These are phyloP conservation scores for Aspergillus fijiensis DNA, from an alignment of 2,329 filamentous ascomycete species.

Conservation along the genomic window DNA sequence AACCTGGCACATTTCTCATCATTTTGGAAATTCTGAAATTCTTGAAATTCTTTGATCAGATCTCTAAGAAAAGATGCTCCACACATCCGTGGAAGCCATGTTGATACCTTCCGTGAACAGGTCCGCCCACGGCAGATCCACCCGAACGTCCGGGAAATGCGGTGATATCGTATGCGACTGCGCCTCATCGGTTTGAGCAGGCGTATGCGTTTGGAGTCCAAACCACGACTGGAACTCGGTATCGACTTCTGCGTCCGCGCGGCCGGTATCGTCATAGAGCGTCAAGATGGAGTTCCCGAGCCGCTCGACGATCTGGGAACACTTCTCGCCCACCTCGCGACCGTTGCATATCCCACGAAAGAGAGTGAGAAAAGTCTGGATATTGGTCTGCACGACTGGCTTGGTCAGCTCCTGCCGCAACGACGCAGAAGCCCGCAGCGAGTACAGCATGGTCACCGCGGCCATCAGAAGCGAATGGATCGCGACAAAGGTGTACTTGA, in stretches of 20 bases:
- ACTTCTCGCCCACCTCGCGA: conserved; percentile 19
- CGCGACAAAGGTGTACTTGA: conserved; percentile 30
- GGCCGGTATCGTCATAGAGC: conserved; percentile 14
- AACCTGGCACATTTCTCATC: too few species aligned
- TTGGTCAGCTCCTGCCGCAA: conserved; percentile 13
- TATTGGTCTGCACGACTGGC: conserved; percentile 13
- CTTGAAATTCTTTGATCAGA: too few species aligned
- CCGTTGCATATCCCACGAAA: conserved; percentile 15
- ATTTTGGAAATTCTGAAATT: too few species aligned
- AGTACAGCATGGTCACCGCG: conserved; percentile 29
- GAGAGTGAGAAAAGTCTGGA: conserved; percentile 13
- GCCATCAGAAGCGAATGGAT: conserved; percentile 31
- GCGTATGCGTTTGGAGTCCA: conserved; percentile 20
- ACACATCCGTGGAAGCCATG: conserved; percentile 13
- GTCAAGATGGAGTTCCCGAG: conserved; percentile 20
- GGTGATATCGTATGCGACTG: background rate
- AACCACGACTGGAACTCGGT: conserved; percentile 27
- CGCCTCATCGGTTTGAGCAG: background rate
- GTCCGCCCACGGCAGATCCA: conserved; percentile 16
- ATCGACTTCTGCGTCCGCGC: conserved; percentile 16
- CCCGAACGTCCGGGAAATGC: conserved; percentile 10
- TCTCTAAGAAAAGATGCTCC: conserved; percentile 7
- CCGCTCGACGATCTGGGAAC: conserved; percentile 18
- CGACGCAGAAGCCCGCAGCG: conserved; percentile 22
- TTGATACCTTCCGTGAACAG: conserved; percentile 14